A percentile compares a stretch with the other conserved stretches of the same genome.
Evolutionary conservation across 1,284 basidiomycete genomes (phyloP).

Genomic region (Trichosporon asahii): DNA sequence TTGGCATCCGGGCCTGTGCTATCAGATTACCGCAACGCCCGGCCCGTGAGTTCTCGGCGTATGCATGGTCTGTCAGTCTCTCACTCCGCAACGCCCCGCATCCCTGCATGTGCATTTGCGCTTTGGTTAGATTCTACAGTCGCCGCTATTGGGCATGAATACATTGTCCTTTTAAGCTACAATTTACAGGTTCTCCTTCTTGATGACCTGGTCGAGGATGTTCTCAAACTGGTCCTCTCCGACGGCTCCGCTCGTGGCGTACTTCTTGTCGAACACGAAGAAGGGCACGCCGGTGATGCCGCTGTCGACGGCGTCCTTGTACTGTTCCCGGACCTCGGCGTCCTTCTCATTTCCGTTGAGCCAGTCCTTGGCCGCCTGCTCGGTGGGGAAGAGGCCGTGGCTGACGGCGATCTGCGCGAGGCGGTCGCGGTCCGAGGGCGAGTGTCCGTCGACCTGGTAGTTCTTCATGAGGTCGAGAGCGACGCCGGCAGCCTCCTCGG

Average conservation of each 20-base stretch:
- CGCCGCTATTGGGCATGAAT: background rate
- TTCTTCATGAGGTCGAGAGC: constrained; percentile 41
- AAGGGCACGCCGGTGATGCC: constrained; percentile 54
- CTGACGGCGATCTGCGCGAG: constrained; percentile 43
- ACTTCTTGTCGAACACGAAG: constrained; percentile 50
- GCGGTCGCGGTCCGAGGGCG: constrained; percentile 39
- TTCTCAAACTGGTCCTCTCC: constrained; percentile 54
- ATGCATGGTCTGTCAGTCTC: no score
- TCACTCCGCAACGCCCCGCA: background rate
- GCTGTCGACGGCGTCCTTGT: constrained; percentile 31
- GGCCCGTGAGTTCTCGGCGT: no score
- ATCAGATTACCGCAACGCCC: background rate
- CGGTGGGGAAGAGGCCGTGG: constrained; percentile 42
- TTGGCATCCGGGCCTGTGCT: background rate
- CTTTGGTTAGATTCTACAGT: background rate
- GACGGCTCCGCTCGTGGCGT: constrained; percentile 50
- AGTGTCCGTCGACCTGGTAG: constrained; percentile 49
- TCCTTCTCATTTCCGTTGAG: constrained; percentile 38
- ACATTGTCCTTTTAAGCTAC: background rate
- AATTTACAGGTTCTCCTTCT: background rate
- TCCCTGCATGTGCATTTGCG: background rate
- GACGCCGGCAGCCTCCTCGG: constrained; percentile 38
- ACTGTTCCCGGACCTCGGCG: constrained; percentile 36
- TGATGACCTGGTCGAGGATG: constrained; percentile 31
- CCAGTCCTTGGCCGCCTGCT: constrained; percentile 36